Percentiles rank a stretch among this genome's conserved stretches.
Evolutionary conservation across 169 alveolate species (phyloP).

Genomic region (Plasmodium cynomolgi): DNA sequence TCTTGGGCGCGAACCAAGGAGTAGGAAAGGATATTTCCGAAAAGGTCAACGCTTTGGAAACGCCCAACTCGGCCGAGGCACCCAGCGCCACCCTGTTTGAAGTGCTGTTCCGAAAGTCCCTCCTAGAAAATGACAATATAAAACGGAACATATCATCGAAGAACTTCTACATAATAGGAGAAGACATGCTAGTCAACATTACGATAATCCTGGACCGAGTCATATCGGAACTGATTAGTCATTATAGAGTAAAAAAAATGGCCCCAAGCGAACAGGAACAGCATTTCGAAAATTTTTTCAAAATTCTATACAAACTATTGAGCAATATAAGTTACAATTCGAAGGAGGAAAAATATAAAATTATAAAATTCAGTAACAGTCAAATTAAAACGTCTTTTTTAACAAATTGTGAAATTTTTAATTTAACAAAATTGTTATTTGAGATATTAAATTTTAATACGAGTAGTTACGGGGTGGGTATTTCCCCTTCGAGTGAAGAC

Average conservation of each 20-base stretch:
- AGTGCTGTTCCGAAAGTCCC: conserved; percentile 27
- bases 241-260: conserved; percentile 34
- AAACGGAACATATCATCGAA: conserved; percentile 45
- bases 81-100: conserved; percentile 29
- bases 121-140: conserved; percentile 64
- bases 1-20: not conserved
- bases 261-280: conserved; percentile 9
- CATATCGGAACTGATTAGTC: conserved; percentile 8
- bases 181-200: conserved; percentile 55
- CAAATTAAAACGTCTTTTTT: conserved; percentile 26
- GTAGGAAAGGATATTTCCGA: not conserved
- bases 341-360: conserved; percentile 58
- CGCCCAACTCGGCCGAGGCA: not conserved
- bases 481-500: not conserved
- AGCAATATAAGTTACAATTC: conserved; percentile 58
- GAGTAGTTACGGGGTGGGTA: not conserved
- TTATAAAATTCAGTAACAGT: conserved; percentile 33
- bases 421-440: conserved; percentile 47
- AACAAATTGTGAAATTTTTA: conserved; percentile 51
- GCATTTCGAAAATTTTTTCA: conserved; percentile 58
- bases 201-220: conserved; percentile 41
- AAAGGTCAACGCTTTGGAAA: not conserved
- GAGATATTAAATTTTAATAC: conserved; percentile 65
- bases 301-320: conserved; percentile 31
- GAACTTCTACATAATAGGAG: conserved; percentile 55